Percentiles rank a stretch among this genome's conserved stretches.
Conservation (phyloP, 177 flowering plant species). For the Vitis hybrid region DNA sequence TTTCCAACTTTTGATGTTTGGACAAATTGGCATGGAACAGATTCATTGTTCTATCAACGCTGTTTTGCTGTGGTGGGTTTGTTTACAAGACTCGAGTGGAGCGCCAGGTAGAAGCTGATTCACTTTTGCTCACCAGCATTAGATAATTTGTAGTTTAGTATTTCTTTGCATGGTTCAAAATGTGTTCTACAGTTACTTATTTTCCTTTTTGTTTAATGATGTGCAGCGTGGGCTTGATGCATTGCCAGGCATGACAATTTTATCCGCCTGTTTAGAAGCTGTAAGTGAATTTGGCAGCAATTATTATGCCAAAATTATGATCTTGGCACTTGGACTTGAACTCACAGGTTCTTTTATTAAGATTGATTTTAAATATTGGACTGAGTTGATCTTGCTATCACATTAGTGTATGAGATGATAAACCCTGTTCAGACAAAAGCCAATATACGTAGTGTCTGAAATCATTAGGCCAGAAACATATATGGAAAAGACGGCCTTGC, state of each 20-base stretch:
- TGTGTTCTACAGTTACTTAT: neutral
- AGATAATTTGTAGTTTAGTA: neutral
- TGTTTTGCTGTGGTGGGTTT: slow-evolving; percentile 82
- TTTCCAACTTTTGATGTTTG: slow-evolving; percentile 1
- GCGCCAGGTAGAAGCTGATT: slow-evolving; percentile 49
- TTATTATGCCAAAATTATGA: neutral
- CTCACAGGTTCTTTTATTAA: no score
- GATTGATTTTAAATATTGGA: no score
- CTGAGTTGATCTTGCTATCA: no score
- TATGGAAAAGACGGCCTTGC: neutral
- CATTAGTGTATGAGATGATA: neutral
- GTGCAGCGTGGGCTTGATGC: slow-evolving; percentile 90
- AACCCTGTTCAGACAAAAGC: neutral
- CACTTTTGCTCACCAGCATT: neutral
- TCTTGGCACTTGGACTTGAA: no score
- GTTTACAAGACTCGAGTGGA: slow-evolving; percentile 69
- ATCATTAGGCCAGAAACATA: neutral
- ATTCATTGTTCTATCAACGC: slow-evolving; percentile 54
- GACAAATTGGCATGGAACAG: slow-evolving; percentile 35
- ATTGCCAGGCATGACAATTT: slow-evolving; percentile 85
- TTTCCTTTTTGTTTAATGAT: neutral
- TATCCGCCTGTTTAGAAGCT: slow-evolving; percentile 86
- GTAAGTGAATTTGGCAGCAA: slow-evolving; percentile 46
- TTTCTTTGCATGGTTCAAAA: neutral
- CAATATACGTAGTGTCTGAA: neutral